Evolutionary conservation across 768 basidiomycete species (phyloP), one percentile per base, ranked within the genome.

Genomic region (Kwoniella pini): DNA sequence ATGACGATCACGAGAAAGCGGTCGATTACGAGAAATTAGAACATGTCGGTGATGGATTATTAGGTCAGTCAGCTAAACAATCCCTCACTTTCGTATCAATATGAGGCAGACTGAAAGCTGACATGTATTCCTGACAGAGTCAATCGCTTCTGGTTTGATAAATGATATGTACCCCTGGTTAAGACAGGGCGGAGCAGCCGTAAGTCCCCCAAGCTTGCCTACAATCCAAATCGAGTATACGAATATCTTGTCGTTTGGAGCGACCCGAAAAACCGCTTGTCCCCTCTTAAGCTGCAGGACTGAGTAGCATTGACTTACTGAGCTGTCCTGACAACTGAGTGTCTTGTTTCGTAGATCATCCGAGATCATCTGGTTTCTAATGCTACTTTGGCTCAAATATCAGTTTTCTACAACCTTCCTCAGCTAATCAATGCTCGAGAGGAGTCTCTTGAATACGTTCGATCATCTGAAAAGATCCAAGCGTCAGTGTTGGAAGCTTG

Each of bases 21-120:
- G 39, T 45, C 1, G 66, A 71, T 43, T 70, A 71, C 61, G 73
- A 75, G 54, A 71, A 67, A 62, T 50, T 75, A n/a, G 73, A 72
- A 58, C 65, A 69, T 60, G 62, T 72, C 1, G 73, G 73, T 3
- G 73, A 72, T 43, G 68, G 51, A 19, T 9, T 75, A 24, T 45
- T 75, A 10, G 70, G 72, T 70, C 21, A 57, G 71, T 31, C 46
- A 12, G 21, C 15, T 36, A 9, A 36, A 15, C 33, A 15, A 36
- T 36, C 15, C 7, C 15, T 15, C 33, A 36, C 33, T 15, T 36
- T 36, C 33, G 15, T 36, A 36, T 9, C 7, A 36, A 15, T 36
- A 36, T 36, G 15, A 36, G n/a, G n/a, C n/a, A n/a, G n/a, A n/a
- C n/a, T n/a, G n/a, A n/a, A n/a, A n/a, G n/a, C n/a, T 42, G 40